These are phyloP conservation scores for Trichosanthes truncata DNA, from an alignment of 306 rosid genomes.

Conservation along the genomic window DNA sequence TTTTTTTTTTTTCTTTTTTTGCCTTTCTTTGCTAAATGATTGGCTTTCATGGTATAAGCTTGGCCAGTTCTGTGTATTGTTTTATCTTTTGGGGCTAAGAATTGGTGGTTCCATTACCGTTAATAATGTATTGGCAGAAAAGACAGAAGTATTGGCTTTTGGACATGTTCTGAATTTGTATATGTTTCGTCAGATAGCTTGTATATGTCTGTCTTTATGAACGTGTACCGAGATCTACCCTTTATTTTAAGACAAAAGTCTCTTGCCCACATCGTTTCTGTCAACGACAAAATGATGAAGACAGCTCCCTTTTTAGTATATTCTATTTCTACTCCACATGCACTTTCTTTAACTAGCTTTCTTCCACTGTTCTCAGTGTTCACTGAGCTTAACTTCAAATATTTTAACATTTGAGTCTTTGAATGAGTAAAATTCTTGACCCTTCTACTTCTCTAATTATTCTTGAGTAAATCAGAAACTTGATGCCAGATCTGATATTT, in stretches of 20 bases:
- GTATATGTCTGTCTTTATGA: background rate
- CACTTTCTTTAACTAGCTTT: background rate
- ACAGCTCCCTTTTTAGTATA: constrained; percentile 32
- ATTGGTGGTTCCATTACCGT: background rate
- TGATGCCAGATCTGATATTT: constrained; percentile 38
- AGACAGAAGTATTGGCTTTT: background rate
- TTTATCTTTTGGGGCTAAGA: background rate
- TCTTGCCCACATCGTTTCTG: background rate
- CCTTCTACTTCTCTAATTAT: constrained; percentile 8
- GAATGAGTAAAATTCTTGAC: constrained; percentile 23
- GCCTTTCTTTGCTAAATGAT: background rate
- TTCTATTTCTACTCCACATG: constrained; percentile 44
- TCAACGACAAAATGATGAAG: constrained; percentile 25
- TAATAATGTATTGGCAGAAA: background rate
- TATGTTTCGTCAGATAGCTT: background rate
- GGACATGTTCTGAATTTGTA: constrained; percentile 1
- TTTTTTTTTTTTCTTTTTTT: too few relatives aligned
- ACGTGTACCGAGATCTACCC: background rate
- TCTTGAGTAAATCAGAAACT: constrained; percentile 5
- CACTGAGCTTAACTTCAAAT: constrained; percentile 2
- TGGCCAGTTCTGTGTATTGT: background rate
- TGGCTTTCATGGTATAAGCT: background rate
- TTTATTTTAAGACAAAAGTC: constrained; percentile 1
- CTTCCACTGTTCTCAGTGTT: background rate
- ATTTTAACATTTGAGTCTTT: constrained; percentile 17